Evolutionary conservation across 768 basidiomycete genomes (phyloP), one percentile per base, ranked within the genome.

Genomic region (Hypholoma sublateritium): DNA sequence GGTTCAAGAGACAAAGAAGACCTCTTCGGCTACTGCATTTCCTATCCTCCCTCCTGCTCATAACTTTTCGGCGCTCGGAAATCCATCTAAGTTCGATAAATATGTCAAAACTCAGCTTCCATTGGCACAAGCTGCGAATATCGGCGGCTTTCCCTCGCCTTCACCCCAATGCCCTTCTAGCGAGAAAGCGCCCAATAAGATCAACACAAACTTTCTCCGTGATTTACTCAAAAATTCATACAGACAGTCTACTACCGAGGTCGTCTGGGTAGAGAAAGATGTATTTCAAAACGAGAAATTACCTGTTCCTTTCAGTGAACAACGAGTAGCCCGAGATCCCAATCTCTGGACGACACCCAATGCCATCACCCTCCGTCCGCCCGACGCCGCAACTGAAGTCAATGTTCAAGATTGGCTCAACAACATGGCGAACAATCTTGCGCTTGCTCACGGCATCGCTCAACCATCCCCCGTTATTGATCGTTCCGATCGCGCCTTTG

Each of bases 21-120:
- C 25, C 25, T 28, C 25, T 28, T 28, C 25, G 25, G 25, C 25
- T 32, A 42, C 39, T 11, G 39, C 39, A 11, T 53, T 53, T 17
- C 52, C 52, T 44, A 22, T 53, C 14, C 52, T 53, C 8, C 52
- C 52, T 44, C 25, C 24, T 8, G 39, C 52, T 11, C 52, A 53
- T 22, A 53, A 53, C 43, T 53, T 43, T n/a, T 53, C 52, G 1
- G 41, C 22, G 7, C 52, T 53, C 6, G 41, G 41, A n/a, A 53
- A 53, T 44, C 42, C 43, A 14, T 3, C 4, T 11, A 53, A 28
- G 19, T 53, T 53, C 19, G 5, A 43, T 2, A 2, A 5, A 28
- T 53, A 53, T 25, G 43, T 53, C 7, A 14, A 2, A 2, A 14
- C 32, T 22, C 35, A 53, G 24, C 34, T 53, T 53, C 52, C 41